phyloP scores from a whole-genome alignment of 257 asterid species.

The Solanum medicagineum region DNA sequence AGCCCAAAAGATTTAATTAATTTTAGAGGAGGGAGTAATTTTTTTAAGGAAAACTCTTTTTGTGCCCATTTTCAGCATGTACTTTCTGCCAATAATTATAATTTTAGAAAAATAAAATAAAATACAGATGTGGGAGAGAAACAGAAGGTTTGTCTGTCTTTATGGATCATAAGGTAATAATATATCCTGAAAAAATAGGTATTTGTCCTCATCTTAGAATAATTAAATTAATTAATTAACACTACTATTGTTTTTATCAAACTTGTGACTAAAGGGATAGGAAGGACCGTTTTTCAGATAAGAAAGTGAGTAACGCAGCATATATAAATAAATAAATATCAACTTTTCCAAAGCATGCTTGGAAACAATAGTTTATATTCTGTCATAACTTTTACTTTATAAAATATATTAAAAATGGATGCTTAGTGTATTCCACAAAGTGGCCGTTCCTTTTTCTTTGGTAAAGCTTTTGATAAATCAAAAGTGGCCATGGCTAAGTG shows the following conservation, averaged over 20 bases:
- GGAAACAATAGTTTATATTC: background rate
- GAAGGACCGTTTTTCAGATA: background rate
- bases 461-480: background rate
- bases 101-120: background rate
- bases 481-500: background rate
- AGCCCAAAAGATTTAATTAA: too few species aligned
- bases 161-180: background rate
- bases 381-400: background rate
- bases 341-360: conserved; percentile 1
- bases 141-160: background rate
- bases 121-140: background rate
- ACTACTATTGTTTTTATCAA: background rate
- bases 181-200: background rate
- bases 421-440: background rate
- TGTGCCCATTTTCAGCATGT: background rate
- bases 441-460: background rate
- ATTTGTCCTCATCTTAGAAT: background rate
- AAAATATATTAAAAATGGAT: background rate
- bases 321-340: background rate
- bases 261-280: background rate
- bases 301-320: background rate
- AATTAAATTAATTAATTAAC: background rate
- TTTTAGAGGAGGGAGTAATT: background rate
- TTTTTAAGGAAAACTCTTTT: background rate
- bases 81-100: background rate